Evolutionary conservation across 495 filamentous ascomycete species (phyloP), one percentile per base, ranked within the genome.

Genomic region (Xylaria curta): DNA sequence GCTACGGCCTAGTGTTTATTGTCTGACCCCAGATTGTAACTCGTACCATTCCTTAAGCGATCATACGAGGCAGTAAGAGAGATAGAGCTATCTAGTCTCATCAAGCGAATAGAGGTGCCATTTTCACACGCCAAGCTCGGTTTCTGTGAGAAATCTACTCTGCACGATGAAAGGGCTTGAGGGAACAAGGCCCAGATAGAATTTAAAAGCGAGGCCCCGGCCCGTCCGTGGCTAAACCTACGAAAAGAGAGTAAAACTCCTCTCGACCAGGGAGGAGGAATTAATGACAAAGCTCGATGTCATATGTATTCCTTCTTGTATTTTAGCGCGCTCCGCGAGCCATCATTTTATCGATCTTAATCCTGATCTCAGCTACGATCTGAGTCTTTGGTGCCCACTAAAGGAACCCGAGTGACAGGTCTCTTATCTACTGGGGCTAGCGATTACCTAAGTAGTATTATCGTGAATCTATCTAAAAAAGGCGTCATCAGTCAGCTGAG

Each of bases 311-410:
- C 74, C 76, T 75, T 76, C 74, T 24, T 67, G 62, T 75, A 74
- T 72, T 78, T 75, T 78, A 78, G 76, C 76, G 75, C 40, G 71
- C 71, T 71, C 71, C 44, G 68, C 62, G 17, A 33, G 4, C 58
- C 28, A 51, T 72, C 75, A 71, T 72, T 75, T 73, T 69, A 72
- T 75, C 76, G 51, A 66, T 40, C 33, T 66, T 5, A 36, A 44
- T 44, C 28, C 63, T 51, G 40, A 46, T 53, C n/a, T 53, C 64
- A 54, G 33, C 65, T 26, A 13, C 8, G 65, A 72, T 72, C 70
- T 74, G 38, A 46, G 72, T 69, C 67, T 60, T 53, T 67, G 64
- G 51, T 33, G n/a, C n/a, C 24, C 59, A 24, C 40, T 17, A 64
- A 31, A 26, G 28, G 36, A 59, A 62, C n/a, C n/a, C 40, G 47